Percentiles rank a stretch among this genome's conserved stretches.
Conservation (phyloP, 2,329 filamentous ascomycete genomes). For the Pyrenophora seminiperda region DNA sequence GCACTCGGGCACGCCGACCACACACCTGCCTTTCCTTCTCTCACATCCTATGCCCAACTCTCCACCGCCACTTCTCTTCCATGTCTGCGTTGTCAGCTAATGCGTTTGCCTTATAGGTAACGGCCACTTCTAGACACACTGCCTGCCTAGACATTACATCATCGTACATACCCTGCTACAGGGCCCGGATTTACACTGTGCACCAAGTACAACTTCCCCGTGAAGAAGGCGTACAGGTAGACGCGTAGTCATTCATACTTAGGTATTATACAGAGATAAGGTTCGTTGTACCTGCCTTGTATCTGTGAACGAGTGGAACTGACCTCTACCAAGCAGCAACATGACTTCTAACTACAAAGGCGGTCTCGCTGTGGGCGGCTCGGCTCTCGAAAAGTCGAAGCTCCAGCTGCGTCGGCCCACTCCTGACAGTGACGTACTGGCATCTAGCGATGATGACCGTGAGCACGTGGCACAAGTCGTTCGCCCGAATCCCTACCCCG, state of each 20-base stretch:
- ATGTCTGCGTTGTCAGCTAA: conserved; percentile 17
- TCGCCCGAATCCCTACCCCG: conserved; percentile 30
- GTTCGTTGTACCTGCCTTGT: conserved; percentile 10
- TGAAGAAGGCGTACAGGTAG: conserved; percentile 17
- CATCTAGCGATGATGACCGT: conserved; percentile 90
- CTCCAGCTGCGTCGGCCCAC: conserved; percentile 75
- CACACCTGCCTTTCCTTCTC: conserved; percentile 1
- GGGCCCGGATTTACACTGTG: conserved; percentile 12
- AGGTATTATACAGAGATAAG: conserved; percentile 15
- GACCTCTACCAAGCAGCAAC: conserved; percentile 15
- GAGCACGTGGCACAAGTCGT: conserved; percentile 56
- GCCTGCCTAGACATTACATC: conserved; percentile 9
- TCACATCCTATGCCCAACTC: conserved; percentile 9
- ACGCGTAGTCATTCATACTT: conserved; percentile 4
- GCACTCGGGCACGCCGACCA: background rate
- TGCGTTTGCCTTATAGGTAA: conserved; percentile 21
- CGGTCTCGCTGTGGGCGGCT: conserved; percentile 35
- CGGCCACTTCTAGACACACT: conserved; percentile 14
- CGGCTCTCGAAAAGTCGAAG: conserved; percentile 69
- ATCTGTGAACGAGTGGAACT: conserved; percentile 6
- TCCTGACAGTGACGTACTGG: conserved; percentile 90
- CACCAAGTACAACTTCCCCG: conserved; percentile 9
- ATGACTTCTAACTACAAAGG: conserved; percentile 42
- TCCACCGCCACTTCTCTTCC: background rate
- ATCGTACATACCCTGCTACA: conserved; percentile 17